phyloP scores from a whole-genome alignment of 192 early-diverging fungal genomes.

The Podila epicladia region DNA sequence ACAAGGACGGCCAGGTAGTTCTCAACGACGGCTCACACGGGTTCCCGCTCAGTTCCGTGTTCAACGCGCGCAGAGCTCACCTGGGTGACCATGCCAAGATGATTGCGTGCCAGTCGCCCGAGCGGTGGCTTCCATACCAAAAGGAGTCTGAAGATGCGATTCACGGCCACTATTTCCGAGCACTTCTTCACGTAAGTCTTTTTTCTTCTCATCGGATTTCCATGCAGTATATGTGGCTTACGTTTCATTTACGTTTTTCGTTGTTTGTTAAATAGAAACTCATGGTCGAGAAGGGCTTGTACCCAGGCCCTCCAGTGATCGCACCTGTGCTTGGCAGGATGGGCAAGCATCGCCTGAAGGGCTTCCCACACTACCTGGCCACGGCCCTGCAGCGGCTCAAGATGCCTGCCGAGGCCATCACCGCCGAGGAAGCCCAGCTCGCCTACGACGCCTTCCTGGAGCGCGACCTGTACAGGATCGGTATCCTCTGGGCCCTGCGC shows the following conservation, averaged over 20 bases:
- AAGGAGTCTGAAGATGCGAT: constrained; percentile 68
- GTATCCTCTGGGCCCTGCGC: constrained; percentile 84
- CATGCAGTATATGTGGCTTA: too few species aligned
- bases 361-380: constrained; percentile 63
- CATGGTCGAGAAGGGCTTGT: constrained; percentile 66
- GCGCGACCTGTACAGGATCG: constrained; percentile 60
- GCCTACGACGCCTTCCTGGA: constrained; percentile 47
- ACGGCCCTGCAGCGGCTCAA: constrained; percentile 70
- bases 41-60: constrained; percentile 54
- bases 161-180: constrained; percentile 77
- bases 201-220: background rate
- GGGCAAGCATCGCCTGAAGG: constrained; percentile 59
- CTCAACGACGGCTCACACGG: constrained; percentile 31
- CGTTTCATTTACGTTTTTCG: too few species aligned
- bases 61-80: constrained; percentile 29
- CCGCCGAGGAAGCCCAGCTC: constrained; percentile 51
- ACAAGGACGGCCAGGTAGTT: constrained; percentile 35
- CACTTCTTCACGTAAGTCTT: constrained; percentile 70
- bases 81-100: constrained; percentile 73
- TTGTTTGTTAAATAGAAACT: constrained; percentile 52
- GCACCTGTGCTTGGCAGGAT: constrained; percentile 70
- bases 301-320: constrained; percentile 36
- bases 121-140: constrained; percentile 73
- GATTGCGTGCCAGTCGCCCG: constrained; percentile 83
- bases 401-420: constrained; percentile 44